phyloP scores from a whole-genome alignment of 2,329 filamentous ascomycete genomes.

The Aspergillus carbonarius region DNA sequence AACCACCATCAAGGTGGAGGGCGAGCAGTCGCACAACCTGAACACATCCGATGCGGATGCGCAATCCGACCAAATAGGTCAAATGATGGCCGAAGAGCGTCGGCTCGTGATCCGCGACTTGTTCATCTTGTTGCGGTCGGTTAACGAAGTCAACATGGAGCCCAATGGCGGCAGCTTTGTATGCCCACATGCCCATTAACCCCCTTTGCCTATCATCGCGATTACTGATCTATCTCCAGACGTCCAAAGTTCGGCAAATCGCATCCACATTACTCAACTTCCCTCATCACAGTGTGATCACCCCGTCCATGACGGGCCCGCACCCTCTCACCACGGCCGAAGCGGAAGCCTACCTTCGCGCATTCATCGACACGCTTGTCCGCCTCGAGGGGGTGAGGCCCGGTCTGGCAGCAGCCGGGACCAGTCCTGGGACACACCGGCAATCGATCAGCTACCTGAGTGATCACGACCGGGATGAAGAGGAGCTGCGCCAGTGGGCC shows the following conservation, averaged over 20 bases:
- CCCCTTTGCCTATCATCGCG: not conserved
- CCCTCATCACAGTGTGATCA: conserved; percentile 38
- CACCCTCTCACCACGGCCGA: conserved; percentile 43
- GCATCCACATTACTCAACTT: conserved; percentile 74
- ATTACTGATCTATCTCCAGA: conserved; percentile 45
- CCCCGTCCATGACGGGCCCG: conserved; percentile 25
- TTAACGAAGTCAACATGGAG: conserved; percentile 84
- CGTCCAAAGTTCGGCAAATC: conserved; percentile 81
- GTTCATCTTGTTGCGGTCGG: conserved; percentile 69
- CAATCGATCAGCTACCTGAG: conserved; percentile 39
- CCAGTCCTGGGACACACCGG: conserved; percentile 30
- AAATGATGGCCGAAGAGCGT: conserved; percentile 70
- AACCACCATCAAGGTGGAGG: conserved; percentile 22
- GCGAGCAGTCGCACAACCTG: conserved; percentile 23
- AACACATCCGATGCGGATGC: conserved; percentile 36
- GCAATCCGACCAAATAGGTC: conserved; percentile 53
- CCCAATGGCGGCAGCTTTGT: conserved; percentile 65
- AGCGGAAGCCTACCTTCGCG: conserved; percentile 69
- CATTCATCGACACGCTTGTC: conserved; percentile 72
- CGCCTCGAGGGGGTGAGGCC: conserved; percentile 64
- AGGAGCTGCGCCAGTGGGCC: conserved; percentile 74
- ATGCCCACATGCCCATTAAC: conserved; percentile 47
- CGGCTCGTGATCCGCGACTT: conserved; percentile 80
- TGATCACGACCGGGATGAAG: conserved; percentile 65
- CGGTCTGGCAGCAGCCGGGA: conserved; percentile 21